These are phyloP conservation scores for Sarocladiaceae sp. DNA, from an alignment of 2,329 filamentous ascomycete species.

Conservation along the genomic window DNA sequence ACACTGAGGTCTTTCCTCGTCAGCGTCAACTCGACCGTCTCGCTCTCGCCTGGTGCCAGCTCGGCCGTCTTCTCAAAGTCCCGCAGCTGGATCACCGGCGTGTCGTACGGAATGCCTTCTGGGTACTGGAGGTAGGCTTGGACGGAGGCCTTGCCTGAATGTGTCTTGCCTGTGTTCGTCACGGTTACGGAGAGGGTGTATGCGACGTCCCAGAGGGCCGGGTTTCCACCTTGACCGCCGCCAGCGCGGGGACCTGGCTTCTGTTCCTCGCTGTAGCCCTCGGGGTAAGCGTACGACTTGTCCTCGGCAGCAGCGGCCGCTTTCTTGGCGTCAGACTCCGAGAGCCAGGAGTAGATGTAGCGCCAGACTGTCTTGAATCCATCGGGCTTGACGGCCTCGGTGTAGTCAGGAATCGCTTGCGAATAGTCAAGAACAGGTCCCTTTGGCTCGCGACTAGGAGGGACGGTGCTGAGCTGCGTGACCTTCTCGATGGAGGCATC, in stretches of 20 bases:
- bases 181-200: constrained; percentile 40
- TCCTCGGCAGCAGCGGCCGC: constrained; percentile 28
- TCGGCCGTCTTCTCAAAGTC: constrained; percentile 63
- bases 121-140: constrained; percentile 43
- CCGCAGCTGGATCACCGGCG: constrained; percentile 60
- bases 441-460: constrained; percentile 27
- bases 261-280: constrained; percentile 52
- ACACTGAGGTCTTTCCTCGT: constrained; percentile 66
- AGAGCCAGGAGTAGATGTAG: constrained; percentile 65
- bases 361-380: constrained; percentile 55
- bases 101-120: constrained; percentile 40
- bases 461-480: constrained; percentile 33
- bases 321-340: constrained; percentile 29
- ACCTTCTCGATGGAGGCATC: constrained; percentile 41
- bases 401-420: constrained; percentile 43
- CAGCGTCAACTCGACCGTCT: constrained; percentile 49
- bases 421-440: constrained; percentile 40
- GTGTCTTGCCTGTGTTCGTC: constrained; percentile 43
- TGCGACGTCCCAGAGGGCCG: constrained; percentile 50
- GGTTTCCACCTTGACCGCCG: constrained; percentile 64
- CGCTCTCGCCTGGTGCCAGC: constrained; percentile 46
- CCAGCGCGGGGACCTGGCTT: constrained; percentile 49
- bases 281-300: constrained; percentile 47
- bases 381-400: constrained; percentile 51
- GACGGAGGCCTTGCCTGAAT: constrained; percentile 37